phyloP scores from a whole-genome alignment of 177 flowering plant genomes.

The Vitis hybrid region DNA sequence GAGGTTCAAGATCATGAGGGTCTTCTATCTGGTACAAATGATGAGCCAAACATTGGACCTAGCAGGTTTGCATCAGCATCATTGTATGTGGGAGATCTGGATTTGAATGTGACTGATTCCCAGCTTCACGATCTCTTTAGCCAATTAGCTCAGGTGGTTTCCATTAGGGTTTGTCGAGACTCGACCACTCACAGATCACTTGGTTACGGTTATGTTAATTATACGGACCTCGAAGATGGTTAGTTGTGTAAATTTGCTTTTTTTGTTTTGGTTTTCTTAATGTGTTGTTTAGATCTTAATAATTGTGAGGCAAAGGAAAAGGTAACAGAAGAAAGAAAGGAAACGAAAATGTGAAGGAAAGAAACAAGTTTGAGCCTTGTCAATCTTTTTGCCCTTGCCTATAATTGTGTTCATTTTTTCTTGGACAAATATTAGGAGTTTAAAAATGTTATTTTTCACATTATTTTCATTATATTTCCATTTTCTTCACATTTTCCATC shows the following conservation, averaged over 20 bases:
- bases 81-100: slow-evolving; percentile 47
- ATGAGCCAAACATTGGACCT: slow-evolving; percentile 19
- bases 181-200: slow-evolving; percentile 38
- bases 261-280: too few species aligned
- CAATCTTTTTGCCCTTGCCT: too few species aligned
- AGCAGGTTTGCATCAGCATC: slow-evolving; percentile 36
- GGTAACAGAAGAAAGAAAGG: too few species aligned
- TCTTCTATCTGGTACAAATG: slow-evolving; percentile 11
- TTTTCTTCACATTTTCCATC: too few species aligned
- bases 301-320: too few species aligned
- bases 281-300: too few species aligned
- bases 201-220: slow-evolving; percentile 67
- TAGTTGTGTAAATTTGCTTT: slow-evolving; percentile 1
- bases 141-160: slow-evolving; percentile 34
- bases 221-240: slow-evolving; percentile 42
- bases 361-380: too few species aligned
- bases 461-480: too few species aligned
- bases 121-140: slow-evolving; percentile 44
- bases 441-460: too few species aligned
- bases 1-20: slow-evolving; percentile 30
- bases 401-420: too few species aligned
- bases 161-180: slow-evolving; percentile 43
- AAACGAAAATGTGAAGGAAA: too few species aligned
- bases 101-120: slow-evolving; percentile 35
- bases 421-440: too few species aligned